A percentile compares a stretch with the other conserved stretches of the same genome.
Conservation (phyloP, 371 early-diverging fungal species). For the Mucor lusitanicus region DNA sequence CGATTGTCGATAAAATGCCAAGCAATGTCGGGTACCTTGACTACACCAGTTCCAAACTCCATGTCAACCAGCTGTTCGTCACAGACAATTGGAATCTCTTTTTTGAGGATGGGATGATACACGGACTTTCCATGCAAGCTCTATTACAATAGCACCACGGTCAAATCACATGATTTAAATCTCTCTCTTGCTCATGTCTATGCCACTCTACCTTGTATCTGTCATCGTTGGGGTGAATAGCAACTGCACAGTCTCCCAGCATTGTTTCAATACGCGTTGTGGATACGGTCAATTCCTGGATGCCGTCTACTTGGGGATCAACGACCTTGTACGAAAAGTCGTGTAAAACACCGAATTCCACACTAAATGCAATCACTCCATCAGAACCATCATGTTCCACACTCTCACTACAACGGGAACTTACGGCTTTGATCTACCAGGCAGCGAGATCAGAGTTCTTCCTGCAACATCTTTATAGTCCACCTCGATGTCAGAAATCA, state of each 20-base stretch:
- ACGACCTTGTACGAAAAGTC: constrained; percentile 66
- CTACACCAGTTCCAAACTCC: constrained; percentile 96
- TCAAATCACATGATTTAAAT: not conserved
- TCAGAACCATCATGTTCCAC: not conserved
- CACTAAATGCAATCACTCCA: constrained; percentile 42
- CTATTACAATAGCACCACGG: constrained; percentile 22
- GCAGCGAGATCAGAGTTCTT: constrained; percentile 62
- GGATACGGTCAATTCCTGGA: constrained; percentile 79
- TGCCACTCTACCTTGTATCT: constrained; percentile 66
- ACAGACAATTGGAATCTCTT: constrained; percentile 85
- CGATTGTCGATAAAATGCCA: not conserved
- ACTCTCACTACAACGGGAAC: constrained; percentile 14
- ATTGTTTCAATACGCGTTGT: constrained; percentile 99
- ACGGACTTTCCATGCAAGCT: constrained; percentile 80
- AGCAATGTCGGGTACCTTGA: constrained; percentile 75
- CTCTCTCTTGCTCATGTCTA: no score
- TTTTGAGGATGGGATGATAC: constrained; percentile 84
- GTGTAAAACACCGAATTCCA: constrained; percentile 81
- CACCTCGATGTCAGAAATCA: constrained; percentile 95
- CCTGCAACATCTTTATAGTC: constrained; percentile 72
- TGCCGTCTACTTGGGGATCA: constrained; percentile 53
- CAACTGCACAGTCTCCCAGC: constrained; percentile 98
- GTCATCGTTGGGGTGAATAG: constrained; percentile 89
- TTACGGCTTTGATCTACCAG: constrained; percentile 63
- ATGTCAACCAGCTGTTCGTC: constrained; percentile 90